phyloP scores from a whole-genome alignment of 1,284 basidiomycete species.

The Boletus albobrunnescens region DNA sequence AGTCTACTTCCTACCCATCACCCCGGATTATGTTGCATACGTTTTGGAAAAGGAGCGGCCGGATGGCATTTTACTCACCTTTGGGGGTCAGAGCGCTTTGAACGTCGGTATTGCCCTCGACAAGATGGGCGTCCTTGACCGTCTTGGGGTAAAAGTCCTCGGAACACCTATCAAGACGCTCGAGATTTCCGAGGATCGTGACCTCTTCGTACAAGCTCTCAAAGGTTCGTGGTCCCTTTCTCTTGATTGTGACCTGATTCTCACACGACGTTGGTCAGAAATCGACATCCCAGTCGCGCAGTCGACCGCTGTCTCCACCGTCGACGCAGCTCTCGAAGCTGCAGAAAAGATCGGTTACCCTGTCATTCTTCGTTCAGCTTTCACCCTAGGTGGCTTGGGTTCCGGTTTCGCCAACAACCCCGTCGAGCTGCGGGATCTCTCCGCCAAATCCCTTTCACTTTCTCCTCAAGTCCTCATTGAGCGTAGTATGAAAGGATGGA shows the following conservation, averaged over 20 bases:
- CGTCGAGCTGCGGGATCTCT: constrained; percentile 95
- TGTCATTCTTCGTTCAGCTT: constrained; percentile 96
- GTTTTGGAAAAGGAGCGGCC: constrained; percentile 98
- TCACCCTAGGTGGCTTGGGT: constrained; percentile 96
- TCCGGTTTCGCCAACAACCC: constrained; percentile 97
- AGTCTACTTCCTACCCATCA: constrained; percentile 97
- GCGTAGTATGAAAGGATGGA: constrained; percentile 99
- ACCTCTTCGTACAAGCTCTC: constrained; percentile 94
- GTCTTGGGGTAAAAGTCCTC: constrained; percentile 91
- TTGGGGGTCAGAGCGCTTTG: constrained; percentile 96
- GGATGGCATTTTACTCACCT: constrained; percentile 95
- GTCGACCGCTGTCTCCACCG: constrained; percentile 96
- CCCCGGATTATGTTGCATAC: constrained; percentile 96
- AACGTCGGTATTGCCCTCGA: constrained; percentile 98
- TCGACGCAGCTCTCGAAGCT: constrained; percentile 88
- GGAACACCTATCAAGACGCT: constrained; percentile 94
- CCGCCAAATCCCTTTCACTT: constrained; percentile 87
- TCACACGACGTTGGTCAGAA: constrained; percentile 49
- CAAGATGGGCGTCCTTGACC: constrained; percentile 95
- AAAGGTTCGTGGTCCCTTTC: constrained; percentile 58
- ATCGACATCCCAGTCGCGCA: constrained; percentile 97
- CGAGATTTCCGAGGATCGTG: constrained; percentile 95
- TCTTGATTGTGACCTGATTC: not conserved
- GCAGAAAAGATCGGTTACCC: constrained; percentile 94
- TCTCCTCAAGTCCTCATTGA: constrained; percentile 97